phyloP scores from a whole-genome alignment of 768 basidiomycete genomes.

The Pulveroboletus sp. region DNA sequence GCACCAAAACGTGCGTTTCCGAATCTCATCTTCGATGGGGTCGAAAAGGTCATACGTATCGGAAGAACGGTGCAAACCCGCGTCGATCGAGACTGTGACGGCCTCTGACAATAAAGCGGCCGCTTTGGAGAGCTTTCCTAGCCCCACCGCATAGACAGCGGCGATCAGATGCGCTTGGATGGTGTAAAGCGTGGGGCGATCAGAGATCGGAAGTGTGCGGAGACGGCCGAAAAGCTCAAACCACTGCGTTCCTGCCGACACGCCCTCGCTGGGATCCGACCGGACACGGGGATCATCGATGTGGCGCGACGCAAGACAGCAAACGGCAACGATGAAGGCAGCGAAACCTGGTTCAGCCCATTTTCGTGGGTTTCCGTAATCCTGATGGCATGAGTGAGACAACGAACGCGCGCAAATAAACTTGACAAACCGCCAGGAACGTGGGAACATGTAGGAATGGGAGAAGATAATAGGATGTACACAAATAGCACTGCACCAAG shows the following conservation, averaged over 20 bases:
- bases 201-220: conserved; percentile 83
- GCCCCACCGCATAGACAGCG: conserved; percentile 89
- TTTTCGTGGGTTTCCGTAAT: conserved; percentile 91
- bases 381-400: conserved; percentile 40
- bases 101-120: conserved; percentile 84
- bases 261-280: conserved; percentile 73
- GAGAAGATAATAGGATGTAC: conserved; percentile 89
- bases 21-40: conserved; percentile 83
- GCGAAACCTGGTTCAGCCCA: conserved; percentile 96
- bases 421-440: conserved; percentile 62
- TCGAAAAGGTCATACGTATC: conserved; percentile 86
- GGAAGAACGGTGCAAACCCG: conserved; percentile 82
- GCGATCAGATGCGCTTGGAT: conserved; percentile 88
- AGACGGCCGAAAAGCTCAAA: conserved; percentile 85
- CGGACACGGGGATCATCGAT: conserved; percentile 90
- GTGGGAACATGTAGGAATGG: conserved; percentile 91
- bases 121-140: conserved; percentile 84
- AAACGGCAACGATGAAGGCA: conserved; percentile 88
- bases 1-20: conserved; percentile 95
- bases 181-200: conserved; percentile 86
- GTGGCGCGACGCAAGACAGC: conserved; percentile 87
- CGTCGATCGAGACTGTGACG: conserved; percentile 82
- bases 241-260: conserved; percentile 88
- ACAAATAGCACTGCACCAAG: conserved; percentile 79
- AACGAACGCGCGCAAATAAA: conserved; percentile 7